These are phyloP conservation scores for Luffa aegyptiaca DNA, from an alignment of 306 rosid species.

Conservation along the genomic window DNA sequence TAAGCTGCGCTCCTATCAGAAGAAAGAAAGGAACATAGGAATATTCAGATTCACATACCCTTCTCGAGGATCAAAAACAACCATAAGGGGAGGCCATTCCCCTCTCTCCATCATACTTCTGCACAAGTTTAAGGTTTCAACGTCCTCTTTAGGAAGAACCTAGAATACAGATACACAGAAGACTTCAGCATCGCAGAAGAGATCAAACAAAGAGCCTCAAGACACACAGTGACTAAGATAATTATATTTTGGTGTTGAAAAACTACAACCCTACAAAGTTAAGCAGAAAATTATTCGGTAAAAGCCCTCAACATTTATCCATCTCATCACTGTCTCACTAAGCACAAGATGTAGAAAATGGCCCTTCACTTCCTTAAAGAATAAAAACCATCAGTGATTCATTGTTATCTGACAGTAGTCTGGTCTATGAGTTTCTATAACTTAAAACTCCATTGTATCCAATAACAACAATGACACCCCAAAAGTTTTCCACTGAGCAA, in stretches of 20 bases:
- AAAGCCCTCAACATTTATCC: background rate
- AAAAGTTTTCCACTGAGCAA: background rate
- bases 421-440: background rate
- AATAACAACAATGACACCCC: background rate
- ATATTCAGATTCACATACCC: constrained; percentile 39
- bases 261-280: background rate
- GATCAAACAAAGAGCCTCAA: background rate
- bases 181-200: background rate
- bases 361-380: background rate
- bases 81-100: constrained; percentile 92
- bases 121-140: constrained; percentile 58
- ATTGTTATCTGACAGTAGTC: background rate
- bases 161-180: constrained; percentile 18
- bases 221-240: background rate
- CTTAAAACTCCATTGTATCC: background rate
- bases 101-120: constrained; percentile 82
- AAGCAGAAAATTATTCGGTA: background rate
- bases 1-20: background rate
- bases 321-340: background rate
- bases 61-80: constrained; percentile 86
- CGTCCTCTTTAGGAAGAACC: constrained; percentile 73
- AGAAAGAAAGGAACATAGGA: background rate
- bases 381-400: background rate
- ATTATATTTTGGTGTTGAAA: background rate
- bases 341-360: background rate